Evolutionary conservation across 495 filamentous ascomycete species (phyloP), one percentile per base, ranked within the genome.

Genomic region (Penicillium manginii): DNA sequence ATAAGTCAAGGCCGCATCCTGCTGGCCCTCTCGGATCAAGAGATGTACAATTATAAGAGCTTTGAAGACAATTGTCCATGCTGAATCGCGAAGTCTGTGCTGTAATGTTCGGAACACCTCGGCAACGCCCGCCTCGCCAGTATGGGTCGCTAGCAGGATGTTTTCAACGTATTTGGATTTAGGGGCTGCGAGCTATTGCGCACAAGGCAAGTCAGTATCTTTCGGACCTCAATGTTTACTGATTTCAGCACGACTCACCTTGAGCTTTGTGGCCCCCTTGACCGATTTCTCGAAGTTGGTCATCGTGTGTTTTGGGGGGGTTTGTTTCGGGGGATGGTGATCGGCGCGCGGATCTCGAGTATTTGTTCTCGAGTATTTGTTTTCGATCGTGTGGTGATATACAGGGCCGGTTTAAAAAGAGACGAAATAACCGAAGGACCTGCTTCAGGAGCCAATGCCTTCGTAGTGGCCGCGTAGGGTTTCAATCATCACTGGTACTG

Each of bases 161-260:
- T 97, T 91, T 72, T 99, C 96, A 77, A 99, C 93, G 79, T 99
- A 98, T 80, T 99, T 99, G 49, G 96, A 93, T 80, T 99, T 99
- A 21, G 94, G 94, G 58, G 94, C 89, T 52, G 96, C 94, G 75
- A 92, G 89, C 90, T 96, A 68, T 70, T 31, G 22, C 42, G 21
- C 7, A 45, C 47, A 18, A 17, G n/a, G 59, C 26, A 68, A 26
- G 55, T 46, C 15, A 12, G 22, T 33, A 22, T 52, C 12, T 47
- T 22, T 9, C 18, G 2, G 8, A 47, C 26, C 11, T 9, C 45
- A 23, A 19, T 17, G 7, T 43, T 18, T n/a, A 43, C 1, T 2
- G n/a, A 43, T 50, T 23, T 21, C 37, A 40, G 8, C 26, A 17
- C 18, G 19, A 74, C 84, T 68, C 50, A 91, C 92, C 85, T 98